phyloP scores from a whole-genome alignment of 495 filamentous ascomycete species.

The Letharia lupina region DNA sequence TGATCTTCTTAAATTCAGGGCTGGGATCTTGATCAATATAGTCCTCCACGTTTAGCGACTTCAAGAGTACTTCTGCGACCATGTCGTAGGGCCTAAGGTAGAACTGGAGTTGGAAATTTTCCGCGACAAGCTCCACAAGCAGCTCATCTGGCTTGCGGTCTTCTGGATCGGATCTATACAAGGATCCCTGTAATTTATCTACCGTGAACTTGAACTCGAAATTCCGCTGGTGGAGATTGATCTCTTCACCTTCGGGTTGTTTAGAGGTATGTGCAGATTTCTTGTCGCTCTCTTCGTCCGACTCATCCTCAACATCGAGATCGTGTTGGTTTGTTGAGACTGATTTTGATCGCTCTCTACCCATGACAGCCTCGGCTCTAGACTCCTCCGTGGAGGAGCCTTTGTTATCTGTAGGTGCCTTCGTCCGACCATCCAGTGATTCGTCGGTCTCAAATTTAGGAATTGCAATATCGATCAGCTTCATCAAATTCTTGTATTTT shows the following conservation, averaged over 20 bases:
- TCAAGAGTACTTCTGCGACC: slow-evolving; percentile 79
- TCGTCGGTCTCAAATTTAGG: slow-evolving; percentile 64
- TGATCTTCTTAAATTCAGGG: slow-evolving; percentile 91
- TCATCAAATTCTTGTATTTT: slow-evolving; percentile 96
- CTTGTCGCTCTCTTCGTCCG: slow-evolving; percentile 48
- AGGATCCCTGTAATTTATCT: slow-evolving; percentile 81
- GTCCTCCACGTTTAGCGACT: slow-evolving; percentile 85
- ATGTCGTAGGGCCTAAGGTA: slow-evolving; percentile 85
- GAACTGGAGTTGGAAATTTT: slow-evolving; percentile 78
- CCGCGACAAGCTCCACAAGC: slow-evolving; percentile 83
- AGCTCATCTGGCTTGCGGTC: slow-evolving; percentile 68
- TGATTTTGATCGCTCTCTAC: slow-evolving; percentile 46
- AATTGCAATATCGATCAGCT: slow-evolving; percentile 87
- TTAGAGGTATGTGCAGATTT: slow-evolving; percentile 56
- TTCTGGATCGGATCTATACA: slow-evolving; percentile 79
- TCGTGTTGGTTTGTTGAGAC: slow-evolving; percentile 64
- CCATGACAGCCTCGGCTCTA: slow-evolving; percentile 33
- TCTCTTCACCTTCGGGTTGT: slow-evolving; percentile 46
- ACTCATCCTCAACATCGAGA: slow-evolving; percentile 70
- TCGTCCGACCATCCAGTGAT: slow-evolving; percentile 21
- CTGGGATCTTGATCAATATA: slow-evolving; percentile 82
- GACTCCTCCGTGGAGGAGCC: slow-evolving; percentile 23
- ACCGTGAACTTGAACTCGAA: slow-evolving; percentile 97
- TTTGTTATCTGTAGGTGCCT: slow-evolving; percentile 25
- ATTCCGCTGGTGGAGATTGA: slow-evolving; percentile 72